Evolutionary conservation across 1,284 basidiomycete species (phyloP).

Genomic region (Stygiomarasmius scandens): DNA sequence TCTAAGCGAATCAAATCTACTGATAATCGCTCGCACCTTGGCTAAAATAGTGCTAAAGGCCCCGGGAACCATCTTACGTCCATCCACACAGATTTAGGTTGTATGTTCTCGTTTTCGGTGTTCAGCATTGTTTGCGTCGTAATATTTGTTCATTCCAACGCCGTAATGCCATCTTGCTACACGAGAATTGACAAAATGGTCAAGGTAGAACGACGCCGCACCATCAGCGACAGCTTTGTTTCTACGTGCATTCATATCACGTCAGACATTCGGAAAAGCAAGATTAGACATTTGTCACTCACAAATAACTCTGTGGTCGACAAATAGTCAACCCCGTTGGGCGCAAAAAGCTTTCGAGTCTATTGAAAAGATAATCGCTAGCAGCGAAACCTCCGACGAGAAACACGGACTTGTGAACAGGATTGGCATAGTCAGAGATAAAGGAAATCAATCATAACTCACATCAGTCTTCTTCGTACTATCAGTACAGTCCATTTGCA

Average conservation of each 20-base stretch:
- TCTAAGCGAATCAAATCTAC: too few species aligned
- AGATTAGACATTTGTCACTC: too few species aligned
- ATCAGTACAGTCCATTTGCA: slow-evolving; percentile 18
- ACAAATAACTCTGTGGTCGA: slow-evolving; percentile 44
- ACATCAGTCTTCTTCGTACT: slow-evolving; percentile 24
- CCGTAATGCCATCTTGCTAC: slow-evolving; percentile 51
- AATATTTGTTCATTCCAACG: slow-evolving; percentile 29
- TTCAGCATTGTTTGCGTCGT: slow-evolving; percentile 31
- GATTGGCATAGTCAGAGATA: neutral
- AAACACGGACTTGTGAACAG: slow-evolving; percentile 31
- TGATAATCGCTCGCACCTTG: slow-evolving; percentile 21
- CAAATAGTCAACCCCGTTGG: slow-evolving; percentile 30
- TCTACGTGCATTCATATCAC: slow-evolving; percentile 29
- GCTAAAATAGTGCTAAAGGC: slow-evolving; percentile 32
- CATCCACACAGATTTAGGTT: slow-evolving; percentile 24
- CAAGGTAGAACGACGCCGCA: slow-evolving; percentile 52
- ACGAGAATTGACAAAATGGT: slow-evolving; percentile 50
- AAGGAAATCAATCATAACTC: neutral
- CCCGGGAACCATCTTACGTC: slow-evolving; percentile 24
- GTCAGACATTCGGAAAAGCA: neutral
- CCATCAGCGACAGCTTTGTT: slow-evolving; percentile 62
- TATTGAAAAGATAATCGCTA: slow-evolving; percentile 49
- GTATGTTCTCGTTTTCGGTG: slow-evolving; percentile 33
- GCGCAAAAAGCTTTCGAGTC: slow-evolving; percentile 36
- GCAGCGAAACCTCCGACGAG: slow-evolving; percentile 53